A percentile compares a stretch with the other conserved stretches of the same genome.
Evolutionary conservation across 129 eudicot genomes (phyloP).

Genomic region (Silybum marianum): DNA sequence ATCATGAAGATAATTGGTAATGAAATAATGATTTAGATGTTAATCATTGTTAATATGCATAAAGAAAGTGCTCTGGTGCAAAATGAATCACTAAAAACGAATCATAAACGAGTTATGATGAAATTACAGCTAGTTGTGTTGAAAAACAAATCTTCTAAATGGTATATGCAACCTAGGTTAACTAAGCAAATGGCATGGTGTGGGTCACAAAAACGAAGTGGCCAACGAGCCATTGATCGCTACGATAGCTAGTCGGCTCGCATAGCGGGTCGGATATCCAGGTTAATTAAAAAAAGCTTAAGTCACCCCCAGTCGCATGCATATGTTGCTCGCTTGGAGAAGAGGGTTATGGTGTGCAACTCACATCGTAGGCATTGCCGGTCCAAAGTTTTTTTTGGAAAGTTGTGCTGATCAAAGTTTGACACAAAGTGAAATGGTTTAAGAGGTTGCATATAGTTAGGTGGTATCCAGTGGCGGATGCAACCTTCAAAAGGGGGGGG

Average conservation of each 20-base stretch:
- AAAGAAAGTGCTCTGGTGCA: not conserved
- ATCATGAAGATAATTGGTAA: no score
- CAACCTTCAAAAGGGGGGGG: no score
- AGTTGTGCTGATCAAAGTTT: not conserved
- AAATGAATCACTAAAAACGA: not conserved
- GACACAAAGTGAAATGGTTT: not conserved
- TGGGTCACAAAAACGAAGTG: not conserved
- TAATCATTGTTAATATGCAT: no score
- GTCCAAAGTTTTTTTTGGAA: not conserved
- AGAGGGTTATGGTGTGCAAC: not conserved
- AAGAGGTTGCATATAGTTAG: no score
- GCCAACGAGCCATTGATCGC: not conserved
- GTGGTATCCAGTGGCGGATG: no score
- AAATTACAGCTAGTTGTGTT: not conserved
- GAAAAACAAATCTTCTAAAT: not conserved
- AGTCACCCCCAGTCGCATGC: not conserved
- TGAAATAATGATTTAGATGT: no score
- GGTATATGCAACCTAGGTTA: not conserved
- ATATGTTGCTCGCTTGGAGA: not conserved
- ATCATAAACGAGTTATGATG: not conserved
- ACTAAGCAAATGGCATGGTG: not conserved
- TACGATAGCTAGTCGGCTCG: not conserved
- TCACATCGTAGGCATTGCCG: not conserved
- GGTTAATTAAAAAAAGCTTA: no score
- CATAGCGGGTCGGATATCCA: no score